Conservation (phyloP, 257 asterid genomes). For the Petrea volubilis region DNA sequence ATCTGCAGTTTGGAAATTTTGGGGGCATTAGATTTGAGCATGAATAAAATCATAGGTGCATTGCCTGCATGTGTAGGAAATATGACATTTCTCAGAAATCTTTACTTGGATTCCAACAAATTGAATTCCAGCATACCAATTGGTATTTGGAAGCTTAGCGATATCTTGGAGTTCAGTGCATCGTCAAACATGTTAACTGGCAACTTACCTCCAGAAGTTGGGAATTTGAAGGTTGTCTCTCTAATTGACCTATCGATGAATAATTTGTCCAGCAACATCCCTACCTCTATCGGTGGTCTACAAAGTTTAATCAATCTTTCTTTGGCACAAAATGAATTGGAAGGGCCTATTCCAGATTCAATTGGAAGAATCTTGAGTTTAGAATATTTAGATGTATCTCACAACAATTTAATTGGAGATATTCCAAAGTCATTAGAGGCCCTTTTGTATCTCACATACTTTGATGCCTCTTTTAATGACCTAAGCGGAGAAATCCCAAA, state of each 20-base stretch:
- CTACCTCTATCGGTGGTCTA: slow-evolving; percentile 2
- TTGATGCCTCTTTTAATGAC: slow-evolving; percentile 11
- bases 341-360: slow-evolving; percentile 16
- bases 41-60: neutral
- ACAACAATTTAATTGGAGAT: slow-evolving; percentile 20
- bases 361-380: slow-evolving; percentile 11
- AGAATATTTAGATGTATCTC: slow-evolving; percentile 18
- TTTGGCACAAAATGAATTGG: slow-evolving; percentile 2
- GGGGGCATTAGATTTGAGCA: slow-evolving; percentile 1
- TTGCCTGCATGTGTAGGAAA: slow-evolving; percentile 20
- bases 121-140: slow-evolving; percentile 16
- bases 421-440: slow-evolving; percentile 18
- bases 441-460: slow-evolving; percentile 12
- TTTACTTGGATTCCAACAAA: slow-evolving; percentile 19
- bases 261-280: slow-evolving; percentile 7
- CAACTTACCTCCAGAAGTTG: slow-evolving; percentile 3
- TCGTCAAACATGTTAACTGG: slow-evolving; percentile 14
- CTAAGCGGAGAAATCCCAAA: slow-evolving; percentile 20
- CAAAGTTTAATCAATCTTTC: neutral
- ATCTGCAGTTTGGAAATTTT: slow-evolving; percentile 7
- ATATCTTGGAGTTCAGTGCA: slow-evolving; percentile 8
- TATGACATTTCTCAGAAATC: neutral
- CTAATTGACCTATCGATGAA: slow-evolving; percentile 13
- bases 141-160: slow-evolving; percentile 17
- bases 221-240: slow-evolving; percentile 7